Conservation (phyloP, 768 basidiomycete species). For the Royoungia palumana region DNA sequence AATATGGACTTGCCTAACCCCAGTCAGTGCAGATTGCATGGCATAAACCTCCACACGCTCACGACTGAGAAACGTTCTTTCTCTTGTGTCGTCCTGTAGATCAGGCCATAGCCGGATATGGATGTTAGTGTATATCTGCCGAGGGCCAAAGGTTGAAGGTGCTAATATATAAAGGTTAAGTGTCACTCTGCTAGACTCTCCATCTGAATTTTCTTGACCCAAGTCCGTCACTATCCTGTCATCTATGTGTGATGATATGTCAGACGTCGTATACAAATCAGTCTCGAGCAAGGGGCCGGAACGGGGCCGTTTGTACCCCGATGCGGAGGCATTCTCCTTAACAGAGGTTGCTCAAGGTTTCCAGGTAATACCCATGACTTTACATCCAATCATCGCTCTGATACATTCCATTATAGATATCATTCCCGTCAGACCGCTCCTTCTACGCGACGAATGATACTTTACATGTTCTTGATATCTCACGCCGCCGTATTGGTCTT, state of each 20-base stretch:
- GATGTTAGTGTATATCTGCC: no score
- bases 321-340: not conserved
- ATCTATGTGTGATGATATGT: not conserved
- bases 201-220: no score
- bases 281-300: not conserved
- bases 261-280: not conserved
- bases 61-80: no score
- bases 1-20: no score
- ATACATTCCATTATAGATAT: not conserved
- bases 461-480: not conserved
- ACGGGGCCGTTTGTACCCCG: not conserved
- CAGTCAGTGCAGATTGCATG: no score
- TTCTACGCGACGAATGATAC: not conserved
- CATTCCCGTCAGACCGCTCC: not conserved
- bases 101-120: no score
- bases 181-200: not conserved
- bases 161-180: constrained; percentile 1
- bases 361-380: not conserved
- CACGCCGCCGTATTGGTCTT: not conserved
- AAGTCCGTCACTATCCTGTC: not conserved
- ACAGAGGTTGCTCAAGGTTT: not conserved
- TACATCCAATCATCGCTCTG: not conserved
- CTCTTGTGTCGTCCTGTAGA: no score
- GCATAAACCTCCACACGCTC: no score
- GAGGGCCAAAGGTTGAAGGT: no score